These are phyloP conservation scores for Stylonectria norvegica DNA, from an alignment of 2,329 filamentous ascomycete species.

Conservation along the genomic window DNA sequence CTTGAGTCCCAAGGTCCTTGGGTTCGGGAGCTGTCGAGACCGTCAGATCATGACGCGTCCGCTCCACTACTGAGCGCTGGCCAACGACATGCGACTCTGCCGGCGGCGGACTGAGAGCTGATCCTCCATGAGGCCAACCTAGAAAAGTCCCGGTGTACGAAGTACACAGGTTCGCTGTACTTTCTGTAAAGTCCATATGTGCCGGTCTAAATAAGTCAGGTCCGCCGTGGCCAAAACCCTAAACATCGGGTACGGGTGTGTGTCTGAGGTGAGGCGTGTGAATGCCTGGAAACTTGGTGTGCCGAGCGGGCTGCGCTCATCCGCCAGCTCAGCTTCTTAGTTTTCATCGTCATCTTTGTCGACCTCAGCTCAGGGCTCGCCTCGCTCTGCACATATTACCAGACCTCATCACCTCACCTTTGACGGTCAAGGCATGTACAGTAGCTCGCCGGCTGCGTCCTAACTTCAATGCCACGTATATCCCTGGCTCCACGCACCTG, in stretches of 20 bases:
- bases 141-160: constrained; percentile 9
- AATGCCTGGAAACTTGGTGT: too few species aligned
- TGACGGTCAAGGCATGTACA: not conserved
- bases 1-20: constrained; percentile 1
- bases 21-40: constrained; percentile 17
- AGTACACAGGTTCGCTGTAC: constrained; percentile 5
- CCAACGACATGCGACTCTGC: constrained; percentile 18
- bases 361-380: too few species aligned
- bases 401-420: too few species aligned
- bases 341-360: too few species aligned
- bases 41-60: constrained; percentile 27
- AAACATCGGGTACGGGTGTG: not conserved
- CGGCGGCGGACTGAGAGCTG: not conserved
- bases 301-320: not conserved
- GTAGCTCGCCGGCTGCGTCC: not conserved
- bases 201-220: not conserved
- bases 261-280: not conserved
- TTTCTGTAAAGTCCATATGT: not conserved
- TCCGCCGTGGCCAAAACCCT: constrained; percentile 5
- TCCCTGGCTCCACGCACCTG: not conserved
- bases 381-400: too few species aligned
- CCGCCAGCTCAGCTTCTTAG: not conserved
- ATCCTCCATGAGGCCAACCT: not conserved
- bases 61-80: constrained; percentile 20
- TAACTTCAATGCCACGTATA: not conserved